Evolutionary conservation across 495 filamentous ascomycete genomes (phyloP).

Genomic region (Neurospora sp.): DNA sequence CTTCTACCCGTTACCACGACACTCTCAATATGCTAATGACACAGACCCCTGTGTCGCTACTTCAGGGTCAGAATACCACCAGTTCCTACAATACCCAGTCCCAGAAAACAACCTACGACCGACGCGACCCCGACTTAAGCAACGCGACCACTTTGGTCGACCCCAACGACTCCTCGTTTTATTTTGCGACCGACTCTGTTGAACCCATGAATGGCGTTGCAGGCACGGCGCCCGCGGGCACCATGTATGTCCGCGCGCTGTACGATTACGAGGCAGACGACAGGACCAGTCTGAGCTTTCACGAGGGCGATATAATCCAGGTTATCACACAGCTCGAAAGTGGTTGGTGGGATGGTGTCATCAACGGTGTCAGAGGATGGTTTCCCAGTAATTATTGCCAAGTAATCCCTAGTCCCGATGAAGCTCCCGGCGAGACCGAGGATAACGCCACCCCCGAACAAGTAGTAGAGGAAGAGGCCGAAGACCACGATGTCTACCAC

Average conservation of each 20-base stretch:
- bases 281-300: conserved; percentile 91
- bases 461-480: conserved; percentile 54
- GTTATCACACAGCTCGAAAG: conserved; percentile 96
- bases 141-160: conserved; percentile 26
- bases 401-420: conserved; percentile 64
- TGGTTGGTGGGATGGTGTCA: conserved; percentile 98
- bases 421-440: conserved; percentile 55
- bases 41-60: conserved; percentile 38
- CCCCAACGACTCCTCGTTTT: conserved; percentile 13
- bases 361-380: conserved; percentile 89
- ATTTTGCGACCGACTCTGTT: conserved; percentile 8
- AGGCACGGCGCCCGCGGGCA: conserved; percentile 60
- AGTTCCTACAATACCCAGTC: conserved; percentile 26
- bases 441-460: conserved; percentile 19
- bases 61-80: conserved; percentile 31
- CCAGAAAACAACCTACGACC: conserved; percentile 3
- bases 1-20: background rate
- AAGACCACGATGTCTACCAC: conserved; percentile 37
- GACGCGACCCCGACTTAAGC: conserved; percentile 14
- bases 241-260: conserved; percentile 86
- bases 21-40: conserved; percentile 37
- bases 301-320: conserved; percentile 90
- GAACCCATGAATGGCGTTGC: conserved; percentile 59
- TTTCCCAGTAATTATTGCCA: conserved; percentile 98
- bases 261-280: conserved; percentile 98